phyloP scores from a whole-genome alignment of 192 early-diverging fungal genomes.

The Rhizoclosmatium globosum region DNA sequence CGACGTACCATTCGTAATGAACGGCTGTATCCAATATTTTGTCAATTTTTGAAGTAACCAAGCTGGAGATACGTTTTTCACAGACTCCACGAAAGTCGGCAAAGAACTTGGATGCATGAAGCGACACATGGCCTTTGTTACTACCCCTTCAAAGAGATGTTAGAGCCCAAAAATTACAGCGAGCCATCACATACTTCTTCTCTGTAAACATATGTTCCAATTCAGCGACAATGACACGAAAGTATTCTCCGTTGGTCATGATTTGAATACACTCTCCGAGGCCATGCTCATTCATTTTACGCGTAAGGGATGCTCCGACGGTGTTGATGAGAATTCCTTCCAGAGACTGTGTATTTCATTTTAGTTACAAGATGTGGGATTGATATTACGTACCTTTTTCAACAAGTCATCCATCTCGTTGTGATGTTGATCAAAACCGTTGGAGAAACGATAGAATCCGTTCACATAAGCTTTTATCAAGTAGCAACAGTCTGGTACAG shows the following conservation, averaged over 20 bases:
- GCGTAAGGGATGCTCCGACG: slow-evolving; percentile 71
- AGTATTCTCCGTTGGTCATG: slow-evolving; percentile 82
- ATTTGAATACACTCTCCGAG: slow-evolving; percentile 88
- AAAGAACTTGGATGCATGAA: slow-evolving; percentile 74
- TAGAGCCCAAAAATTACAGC: neutral
- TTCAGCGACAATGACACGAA: slow-evolving; percentile 71
- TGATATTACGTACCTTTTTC: slow-evolving; percentile 62
- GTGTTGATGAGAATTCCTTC: slow-evolving; percentile 77
- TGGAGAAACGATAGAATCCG: slow-evolving; percentile 85
- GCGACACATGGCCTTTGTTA: slow-evolving; percentile 61
- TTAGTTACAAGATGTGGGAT: neutral
- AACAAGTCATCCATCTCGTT: slow-evolving; percentile 89
- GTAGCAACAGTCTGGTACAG: slow-evolving; percentile 75
- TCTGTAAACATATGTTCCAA: slow-evolving; percentile 82
- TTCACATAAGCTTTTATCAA: slow-evolving; percentile 75
- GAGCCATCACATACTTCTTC: slow-evolving; percentile 48
- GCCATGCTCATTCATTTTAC: slow-evolving; percentile 72
- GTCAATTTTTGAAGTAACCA: slow-evolving; percentile 84
- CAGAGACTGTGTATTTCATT: slow-evolving; percentile 40
- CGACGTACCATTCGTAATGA: slow-evolving; percentile 82
- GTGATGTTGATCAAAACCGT: slow-evolving; percentile 82
- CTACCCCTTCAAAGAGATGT: neutral
- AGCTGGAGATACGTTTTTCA: slow-evolving; percentile 82
- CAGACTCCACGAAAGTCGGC: slow-evolving; percentile 72
- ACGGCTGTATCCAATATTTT: slow-evolving; percentile 76